Evolutionary conservation across 2,329 filamentous ascomycete species (phyloP).

Genomic region (Nannizziopsis barbatae): DNA sequence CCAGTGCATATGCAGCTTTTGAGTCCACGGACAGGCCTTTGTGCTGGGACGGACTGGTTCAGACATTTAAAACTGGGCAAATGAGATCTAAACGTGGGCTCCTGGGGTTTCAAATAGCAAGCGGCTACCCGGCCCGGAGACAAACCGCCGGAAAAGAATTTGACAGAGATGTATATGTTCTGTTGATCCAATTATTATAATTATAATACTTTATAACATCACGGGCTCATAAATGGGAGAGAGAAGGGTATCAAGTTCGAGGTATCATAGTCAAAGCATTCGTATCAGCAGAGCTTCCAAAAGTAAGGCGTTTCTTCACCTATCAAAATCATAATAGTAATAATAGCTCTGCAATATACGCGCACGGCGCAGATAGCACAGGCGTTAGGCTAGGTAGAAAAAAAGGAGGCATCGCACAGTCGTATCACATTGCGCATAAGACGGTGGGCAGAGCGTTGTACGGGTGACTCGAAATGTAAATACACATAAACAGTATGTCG

Average conservation of each 20-base stretch:
- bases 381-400: background rate
- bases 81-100: too few species aligned
- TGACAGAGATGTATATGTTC: too few species aligned
- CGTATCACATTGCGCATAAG: conserved; percentile 4
- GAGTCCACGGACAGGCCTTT: too few species aligned
- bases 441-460: background rate
- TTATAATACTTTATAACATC: too few species aligned
- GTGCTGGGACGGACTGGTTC: too few species aligned
- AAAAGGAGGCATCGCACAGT: background rate
- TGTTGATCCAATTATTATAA: too few species aligned
- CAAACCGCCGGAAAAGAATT: too few species aligned
- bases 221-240: background rate
- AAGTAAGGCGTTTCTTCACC: background rate
- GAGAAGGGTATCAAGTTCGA: background rate
- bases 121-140: too few species aligned
- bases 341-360: background rate
- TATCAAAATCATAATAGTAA: background rate
- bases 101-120: too few species aligned
- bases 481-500: conserved; percentile 5
- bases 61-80: too few species aligned
- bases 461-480: conserved; percentile 5
- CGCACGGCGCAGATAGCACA: background rate
- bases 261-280: background rate
- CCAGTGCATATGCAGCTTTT: too few species aligned
- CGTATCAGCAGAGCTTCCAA: too few species aligned